Evolutionary conservation across 1,284 basidiomycete genomes (phyloP).

Genomic region (Cryptococcus hybrid): DNA sequence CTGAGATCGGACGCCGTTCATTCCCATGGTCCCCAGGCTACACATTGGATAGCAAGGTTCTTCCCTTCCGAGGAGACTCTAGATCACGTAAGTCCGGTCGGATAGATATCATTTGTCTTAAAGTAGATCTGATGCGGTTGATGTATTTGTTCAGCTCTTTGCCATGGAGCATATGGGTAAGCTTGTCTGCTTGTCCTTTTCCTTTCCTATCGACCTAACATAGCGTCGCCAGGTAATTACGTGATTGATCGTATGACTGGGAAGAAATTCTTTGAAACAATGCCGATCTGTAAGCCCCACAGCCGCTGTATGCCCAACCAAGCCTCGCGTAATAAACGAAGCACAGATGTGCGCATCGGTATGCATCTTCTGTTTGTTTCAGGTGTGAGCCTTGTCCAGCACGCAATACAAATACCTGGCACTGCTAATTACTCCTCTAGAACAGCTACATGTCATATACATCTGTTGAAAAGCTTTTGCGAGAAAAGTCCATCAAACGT

Average conservation of each 20-base stretch:
- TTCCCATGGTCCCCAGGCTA: slow-evolving; percentile 21
- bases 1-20: slow-evolving; percentile 34
- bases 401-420: no score
- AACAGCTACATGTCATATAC: slow-evolving; percentile 59
- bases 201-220: not conserved
- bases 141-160: slow-evolving; percentile 32
- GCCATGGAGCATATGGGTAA: slow-evolving; percentile 45
- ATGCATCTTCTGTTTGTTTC: slow-evolving; percentile 74
- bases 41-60: slow-evolving; percentile 36
- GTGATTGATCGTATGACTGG: slow-evolving; percentile 62
- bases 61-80: slow-evolving; percentile 40
- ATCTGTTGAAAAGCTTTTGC: slow-evolving; percentile 61
- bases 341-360: slow-evolving; percentile 53
- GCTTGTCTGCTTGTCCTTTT: slow-evolving; percentile 2
- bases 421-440: slow-evolving; percentile 44
- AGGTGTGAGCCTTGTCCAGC: slow-evolving; percentile 22
- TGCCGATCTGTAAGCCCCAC: slow-evolving; percentile 69
- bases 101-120: not conserved
- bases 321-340: no score
- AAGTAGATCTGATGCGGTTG: not conserved
- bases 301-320: not conserved
- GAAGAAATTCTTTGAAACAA: slow-evolving; percentile 69
- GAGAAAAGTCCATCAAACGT: slow-evolving; percentile 65
- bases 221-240: slow-evolving; percentile 57
- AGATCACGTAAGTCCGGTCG: slow-evolving; percentile 25